Percentiles rank a stretch among this genome's conserved stretches.
These are phyloP conservation scores for Phenoliferia sp. DNA, from an alignment of 1,284 basidiomycete species.

Conservation along the genomic window DNA sequence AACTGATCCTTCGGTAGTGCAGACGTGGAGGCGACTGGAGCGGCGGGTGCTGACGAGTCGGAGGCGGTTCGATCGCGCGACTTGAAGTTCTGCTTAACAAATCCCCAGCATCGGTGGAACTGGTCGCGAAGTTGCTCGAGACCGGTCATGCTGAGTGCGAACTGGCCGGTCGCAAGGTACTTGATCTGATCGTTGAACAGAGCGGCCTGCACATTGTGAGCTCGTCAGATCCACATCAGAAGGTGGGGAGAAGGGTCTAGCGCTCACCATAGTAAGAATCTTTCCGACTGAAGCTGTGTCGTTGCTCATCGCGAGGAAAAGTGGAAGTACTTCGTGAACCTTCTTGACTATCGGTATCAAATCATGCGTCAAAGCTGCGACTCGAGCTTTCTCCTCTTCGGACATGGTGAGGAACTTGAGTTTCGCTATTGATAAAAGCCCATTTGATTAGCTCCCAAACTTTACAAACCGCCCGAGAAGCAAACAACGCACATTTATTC, in stretches of 20 bases:
- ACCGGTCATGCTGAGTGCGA: slow-evolving; percentile 29
- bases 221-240: neutral
- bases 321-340: slow-evolving; percentile 31
- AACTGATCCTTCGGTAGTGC: slow-evolving; percentile 19
- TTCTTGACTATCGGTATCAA: slow-evolving; percentile 29
- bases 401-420: slow-evolving; percentile 24
- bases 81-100: slow-evolving; percentile 22
- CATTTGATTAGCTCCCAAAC: neutral
- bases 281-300: slow-evolving; percentile 18
- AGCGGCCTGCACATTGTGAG: slow-evolving; percentile 4
- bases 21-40: neutral
- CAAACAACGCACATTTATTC: slow-evolving; percentile 14
- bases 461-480: neutral
- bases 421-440: slow-evolving; percentile 5
- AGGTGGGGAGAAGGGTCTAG: neutral
- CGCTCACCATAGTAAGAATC: slow-evolving; percentile 30
- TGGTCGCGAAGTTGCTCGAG: slow-evolving; percentile 30
- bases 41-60: neutral
- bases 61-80: too few species aligned
- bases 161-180: slow-evolving; percentile 16
- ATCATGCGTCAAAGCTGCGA: slow-evolving; percentile 19
- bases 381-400: slow-evolving; percentile 18
- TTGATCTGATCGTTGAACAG: slow-evolving; percentile 27
- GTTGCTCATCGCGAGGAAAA: slow-evolving; percentile 32
- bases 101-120: slow-evolving; percentile 32